phyloP scores from a whole-genome alignment of 148 eudicot species.

The Vaccinium macrocarpon region DNA sequence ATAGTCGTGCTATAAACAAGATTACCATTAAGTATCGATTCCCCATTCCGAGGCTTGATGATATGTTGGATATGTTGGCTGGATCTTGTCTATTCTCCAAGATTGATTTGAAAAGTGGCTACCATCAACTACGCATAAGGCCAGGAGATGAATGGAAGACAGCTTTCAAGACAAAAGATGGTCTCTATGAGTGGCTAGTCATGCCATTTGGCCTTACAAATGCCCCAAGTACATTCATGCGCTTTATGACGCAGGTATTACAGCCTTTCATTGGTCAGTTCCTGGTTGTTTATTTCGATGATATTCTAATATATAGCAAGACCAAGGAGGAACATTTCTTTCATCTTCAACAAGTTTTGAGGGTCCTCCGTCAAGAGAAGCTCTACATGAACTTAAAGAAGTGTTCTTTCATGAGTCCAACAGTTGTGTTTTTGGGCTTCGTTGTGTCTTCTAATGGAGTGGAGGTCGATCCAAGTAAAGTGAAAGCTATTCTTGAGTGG shows the following conservation, averaged over 20 bases:
- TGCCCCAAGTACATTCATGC: constrained; percentile 13
- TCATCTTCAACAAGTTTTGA: background rate
- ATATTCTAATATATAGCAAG: background rate
- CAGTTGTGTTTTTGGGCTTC: background rate
- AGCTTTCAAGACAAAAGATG: constrained; percentile 6
- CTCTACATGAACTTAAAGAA: background rate
- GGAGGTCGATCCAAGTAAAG: background rate
- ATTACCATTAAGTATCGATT: background rate
- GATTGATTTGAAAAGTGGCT: constrained; percentile 5
- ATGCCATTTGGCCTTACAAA: constrained; percentile 11
- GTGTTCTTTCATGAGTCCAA: background rate
- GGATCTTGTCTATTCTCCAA: constrained; percentile 6
- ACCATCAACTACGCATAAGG: too few relatives aligned
- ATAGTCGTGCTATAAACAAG: background rate
- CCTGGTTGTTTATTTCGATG: constrained; percentile 1
- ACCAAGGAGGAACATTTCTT: background rate
- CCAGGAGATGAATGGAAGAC: background rate
- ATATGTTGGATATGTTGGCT: background rate
- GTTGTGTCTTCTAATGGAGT: background rate
- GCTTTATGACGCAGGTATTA: background rate
- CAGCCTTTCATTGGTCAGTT: constrained; percentile 5
- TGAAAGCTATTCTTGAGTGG: background rate
- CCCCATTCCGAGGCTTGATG: background rate
- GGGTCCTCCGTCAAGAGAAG: background rate
- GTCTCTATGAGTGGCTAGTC: constrained; percentile 12